Conservation (phyloP, 1,139 yeast genomes). For the Kluyveromyces sp. region DNA sequence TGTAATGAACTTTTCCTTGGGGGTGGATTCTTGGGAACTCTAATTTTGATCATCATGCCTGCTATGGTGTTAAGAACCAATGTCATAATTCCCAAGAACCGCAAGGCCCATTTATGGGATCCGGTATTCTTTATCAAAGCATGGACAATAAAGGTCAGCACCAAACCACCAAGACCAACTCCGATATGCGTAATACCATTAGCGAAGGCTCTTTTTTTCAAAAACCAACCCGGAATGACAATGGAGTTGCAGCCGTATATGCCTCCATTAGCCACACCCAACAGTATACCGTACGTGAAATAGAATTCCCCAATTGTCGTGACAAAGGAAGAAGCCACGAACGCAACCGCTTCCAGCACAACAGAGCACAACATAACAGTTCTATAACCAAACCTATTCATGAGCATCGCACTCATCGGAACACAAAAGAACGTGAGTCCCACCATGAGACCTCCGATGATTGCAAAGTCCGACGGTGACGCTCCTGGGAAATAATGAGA, state of each 20-base stretch:
- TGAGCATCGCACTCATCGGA: constrained; percentile 31
- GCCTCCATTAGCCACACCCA: constrained; percentile 46
- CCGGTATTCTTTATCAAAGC: constrained; percentile 40
- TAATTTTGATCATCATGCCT: constrained; percentile 19
- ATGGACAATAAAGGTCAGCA: constrained; percentile 44
- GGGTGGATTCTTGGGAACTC: constrained; percentile 24
- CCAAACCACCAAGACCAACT: constrained; percentile 59
- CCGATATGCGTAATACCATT: constrained; percentile 56
- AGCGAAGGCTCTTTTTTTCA: constrained; percentile 48
- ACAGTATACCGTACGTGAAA: constrained; percentile 47
- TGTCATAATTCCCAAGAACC: constrained; percentile 45
- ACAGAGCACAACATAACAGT: constrained; percentile 38
- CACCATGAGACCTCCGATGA: constrained; percentile 52
- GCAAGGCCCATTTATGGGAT: constrained; percentile 51
- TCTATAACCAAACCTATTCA: constrained; percentile 30
- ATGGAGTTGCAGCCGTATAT: constrained; percentile 47
- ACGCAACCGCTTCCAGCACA: constrained; percentile 42
- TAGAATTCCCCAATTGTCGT: constrained; percentile 45
- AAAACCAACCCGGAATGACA: constrained; percentile 58
- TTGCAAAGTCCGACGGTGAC: constrained; percentile 45
- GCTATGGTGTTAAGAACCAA: constrained; percentile 36
- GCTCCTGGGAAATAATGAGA: constrained; percentile 41
- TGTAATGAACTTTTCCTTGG: constrained; percentile 17
- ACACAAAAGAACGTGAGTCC: constrained; percentile 39
- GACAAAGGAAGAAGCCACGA: constrained; percentile 48